Evolutionary conservation across 2,329 filamentous ascomycete species (phyloP).

Genomic region (Colletotrichum somersetense): DNA sequence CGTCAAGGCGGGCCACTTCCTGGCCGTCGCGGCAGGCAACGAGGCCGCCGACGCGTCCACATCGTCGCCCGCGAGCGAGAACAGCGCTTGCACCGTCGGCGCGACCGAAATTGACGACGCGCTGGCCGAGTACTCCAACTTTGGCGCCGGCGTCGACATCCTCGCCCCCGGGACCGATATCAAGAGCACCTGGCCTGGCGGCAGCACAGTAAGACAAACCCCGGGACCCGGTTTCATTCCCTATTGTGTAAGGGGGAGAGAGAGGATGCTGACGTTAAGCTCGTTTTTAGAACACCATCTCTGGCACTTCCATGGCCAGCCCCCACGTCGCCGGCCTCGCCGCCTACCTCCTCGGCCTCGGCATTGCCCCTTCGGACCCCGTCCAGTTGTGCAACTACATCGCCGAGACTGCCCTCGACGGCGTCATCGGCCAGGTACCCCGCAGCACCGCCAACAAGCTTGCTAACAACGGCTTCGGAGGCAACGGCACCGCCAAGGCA

Average conservation of each 20-base stretch:
- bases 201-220: constrained; percentile 49
- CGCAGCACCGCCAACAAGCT: constrained; percentile 52
- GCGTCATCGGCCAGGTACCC: constrained; percentile 53
- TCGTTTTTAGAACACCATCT: constrained; percentile 29
- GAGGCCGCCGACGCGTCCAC: constrained; percentile 56
- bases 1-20: constrained; percentile 61
- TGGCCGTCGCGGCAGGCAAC: constrained; percentile 70
- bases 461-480: constrained; percentile 49
- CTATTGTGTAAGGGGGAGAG: no score
- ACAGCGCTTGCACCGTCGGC: constrained; percentile 66
- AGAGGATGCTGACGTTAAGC: not conserved
- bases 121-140: constrained; percentile 65
- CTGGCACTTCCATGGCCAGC: constrained; percentile 44
- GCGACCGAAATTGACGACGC: constrained; percentile 57
- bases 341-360: constrained; percentile 57
- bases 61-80: constrained; percentile 62
- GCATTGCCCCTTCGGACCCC: constrained; percentile 51
- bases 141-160: constrained; percentile 62
- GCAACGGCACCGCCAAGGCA: constrained; percentile 35
- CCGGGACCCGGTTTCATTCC: no score
- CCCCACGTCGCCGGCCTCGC: constrained; percentile 44
- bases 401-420: constrained; percentile 54
- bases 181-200: constrained; percentile 62
- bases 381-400: constrained; percentile 58
- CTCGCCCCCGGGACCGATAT: constrained; percentile 64